Percentiles rank a stretch among this genome's conserved stretches.
Evolutionary conservation across 495 filamentous ascomycete genomes (phyloP).

Genomic region (Penicillium alfredii): DNA sequence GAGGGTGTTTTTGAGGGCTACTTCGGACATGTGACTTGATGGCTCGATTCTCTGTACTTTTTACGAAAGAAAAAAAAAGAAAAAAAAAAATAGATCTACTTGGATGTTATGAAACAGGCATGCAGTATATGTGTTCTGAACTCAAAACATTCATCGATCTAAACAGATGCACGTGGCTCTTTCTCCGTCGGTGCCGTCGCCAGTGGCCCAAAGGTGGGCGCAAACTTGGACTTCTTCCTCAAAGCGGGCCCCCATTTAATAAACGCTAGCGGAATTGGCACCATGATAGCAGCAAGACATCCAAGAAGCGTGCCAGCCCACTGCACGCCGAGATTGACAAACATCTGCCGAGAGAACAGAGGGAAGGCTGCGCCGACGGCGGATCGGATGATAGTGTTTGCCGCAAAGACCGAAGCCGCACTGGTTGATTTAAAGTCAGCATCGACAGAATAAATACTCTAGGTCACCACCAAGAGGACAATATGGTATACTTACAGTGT

Average conservation of each 20-base stretch:
- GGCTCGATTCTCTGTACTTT: too few species aligned
- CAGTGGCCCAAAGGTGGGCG: slow-evolving; percentile 10
- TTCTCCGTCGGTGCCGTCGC: background rate
- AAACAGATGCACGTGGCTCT: slow-evolving; percentile 6
- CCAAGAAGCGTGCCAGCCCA: slow-evolving; percentile 76
- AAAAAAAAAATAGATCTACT: too few species aligned
- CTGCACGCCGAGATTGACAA: slow-evolving; percentile 66
- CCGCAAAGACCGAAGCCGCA: slow-evolving; percentile 88
- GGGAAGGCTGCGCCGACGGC: slow-evolving; percentile 74
- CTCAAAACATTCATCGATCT: background rate
- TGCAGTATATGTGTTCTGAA: background rate
- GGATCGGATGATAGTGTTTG: slow-evolving; percentile 80
- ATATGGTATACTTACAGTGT: slow-evolving; percentile 64
- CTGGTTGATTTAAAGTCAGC: slow-evolving; percentile 23
- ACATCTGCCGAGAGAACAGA: slow-evolving; percentile 77
- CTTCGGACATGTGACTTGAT: too few species aligned
- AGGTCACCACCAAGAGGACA: too few species aligned
- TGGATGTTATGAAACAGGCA: background rate
- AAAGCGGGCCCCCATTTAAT: slow-evolving; percentile 29
- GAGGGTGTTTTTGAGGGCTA: too few species aligned
- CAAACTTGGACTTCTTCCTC: slow-evolving; percentile 33
- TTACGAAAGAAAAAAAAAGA: too few species aligned
- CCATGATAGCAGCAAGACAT: slow-evolving; percentile 59
- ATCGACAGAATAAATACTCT: too few species aligned
- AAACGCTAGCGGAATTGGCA: slow-evolving; percentile 61